Evolutionary conservation across 2,329 filamentous ascomycete species (phyloP), one percentile per base, ranked within the genome.

Genomic region (Neopestalotiopsis rosae): DNA sequence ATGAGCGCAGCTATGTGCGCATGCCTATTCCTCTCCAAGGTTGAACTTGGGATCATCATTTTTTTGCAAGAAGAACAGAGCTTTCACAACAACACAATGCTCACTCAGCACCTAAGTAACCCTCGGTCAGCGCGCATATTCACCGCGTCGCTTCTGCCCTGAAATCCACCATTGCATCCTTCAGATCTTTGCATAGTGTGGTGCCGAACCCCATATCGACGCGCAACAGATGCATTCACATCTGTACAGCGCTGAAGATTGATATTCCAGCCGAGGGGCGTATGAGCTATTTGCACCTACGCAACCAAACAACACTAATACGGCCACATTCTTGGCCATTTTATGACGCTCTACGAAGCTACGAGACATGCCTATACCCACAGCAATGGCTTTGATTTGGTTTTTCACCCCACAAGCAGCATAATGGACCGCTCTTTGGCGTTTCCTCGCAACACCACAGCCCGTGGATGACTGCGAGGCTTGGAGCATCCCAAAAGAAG

Each of bases 291-390:
- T 58, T 28, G 45, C 64, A 42, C 30, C 49, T 38, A 32, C 20
- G 66, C 38, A 57, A 49, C 66, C 58, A 38, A 38, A 38, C 34
- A 66, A 68, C 66, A 67, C 62, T 74, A 72, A 73, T 74, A 72
- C 67, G 59, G 66, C 61, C 56, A 69, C 42, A 45, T 45, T 17
- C 38, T 52, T 57, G 34, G 61, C 62, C 65, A 66, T 61, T 75
- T 67, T 52, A 79, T 71, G 76, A 78, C 67, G 71, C 71, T 72
- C 72, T 68, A 78, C 69, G 77, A 77, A 71, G 69, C 70, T 70
- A 78, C 69, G 76, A 78, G 67, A 65, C 67, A 68, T 61, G 67
- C 45, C 61, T 40, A 62, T 67, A 62, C 66, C 66, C 66, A 24
- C 32, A 24, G 59, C 59, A 62, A 62, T 38, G 59, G 59, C 59